Base-by-base conservation (phyloP, 176 grass and related monocot genomes). In the Oryza brachyantha region DNA sequence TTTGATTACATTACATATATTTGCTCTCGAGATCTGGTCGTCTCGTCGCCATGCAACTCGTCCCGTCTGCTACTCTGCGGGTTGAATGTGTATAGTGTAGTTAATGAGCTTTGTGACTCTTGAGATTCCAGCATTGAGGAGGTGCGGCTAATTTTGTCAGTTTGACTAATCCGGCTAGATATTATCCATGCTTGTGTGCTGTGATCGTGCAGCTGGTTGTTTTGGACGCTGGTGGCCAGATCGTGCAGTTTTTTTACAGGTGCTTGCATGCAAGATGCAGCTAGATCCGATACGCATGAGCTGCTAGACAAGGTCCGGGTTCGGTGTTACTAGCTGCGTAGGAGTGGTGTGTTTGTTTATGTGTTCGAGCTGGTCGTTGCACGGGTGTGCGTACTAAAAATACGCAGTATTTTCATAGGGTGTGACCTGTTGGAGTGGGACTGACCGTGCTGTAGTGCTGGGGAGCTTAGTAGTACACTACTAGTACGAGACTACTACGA, bases 221-320 rank as follows among this genome's bases (percentile, higher is more conserved):
- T 55, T 0, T 28, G 34, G 77, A 40, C 66, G 36, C 8, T 61
- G 1, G 19, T 16, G 66, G 29, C 3, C 61, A 19, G 75, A 11
- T 39, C 26, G 50, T 61, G 61, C 1, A 7, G 29, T 21, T 67
- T 9, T 46, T 58, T 59, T 2, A 31, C 41, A 13, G 3, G 0
- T 48, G 24, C 7, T 35, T 21, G 35, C 35, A 22, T 14, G 46
- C 19, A 34, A 45, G 14, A 12, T 29, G 27, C 7, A 2, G 37
- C 28, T 75, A 79, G 81, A 88, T 88, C 75, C 16, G 22, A 39
- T 48, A 9, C 17, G 41, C 5, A 2, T 52, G 19, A 52, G 14
- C 26, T 70, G 64, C 21, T 57, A 57, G 52, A 57, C 52, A 24
- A 24, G 7, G 52, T 57, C 52, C 52, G 8, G 21, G 52, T 57